phyloP scores from a whole-genome alignment of 345 rosid species.

The Reutealis trisperma region DNA sequence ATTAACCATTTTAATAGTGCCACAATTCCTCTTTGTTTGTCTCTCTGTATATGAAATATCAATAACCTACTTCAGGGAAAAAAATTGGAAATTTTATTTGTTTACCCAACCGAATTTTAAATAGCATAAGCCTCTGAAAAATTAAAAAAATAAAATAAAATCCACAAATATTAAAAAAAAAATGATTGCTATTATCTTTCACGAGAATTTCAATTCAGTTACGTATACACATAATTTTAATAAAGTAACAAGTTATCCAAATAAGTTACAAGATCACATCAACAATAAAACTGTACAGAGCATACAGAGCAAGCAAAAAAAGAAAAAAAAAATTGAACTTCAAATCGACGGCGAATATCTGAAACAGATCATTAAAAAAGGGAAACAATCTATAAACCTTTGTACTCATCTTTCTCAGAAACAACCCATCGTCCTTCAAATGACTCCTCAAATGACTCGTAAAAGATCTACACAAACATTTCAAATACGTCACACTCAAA shows the following conservation, averaged over 20 bases:
- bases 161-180: too few relatives aligned
- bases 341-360: not conserved
- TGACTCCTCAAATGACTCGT: constrained; percentile 71
- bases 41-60: too few relatives aligned
- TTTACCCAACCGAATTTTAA: too few relatives aligned
- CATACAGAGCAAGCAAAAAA: not conserved
- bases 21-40: too few relatives aligned
- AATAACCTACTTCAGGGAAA: too few relatives aligned
- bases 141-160: too few relatives aligned
- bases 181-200: not conserved
- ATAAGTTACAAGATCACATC: not conserved
- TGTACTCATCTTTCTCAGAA: constrained; percentile 64
- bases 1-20: too few relatives aligned
- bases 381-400: constrained; percentile 36
- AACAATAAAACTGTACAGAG: not conserved
- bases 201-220: not conserved
- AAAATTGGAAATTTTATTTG: too few relatives aligned
- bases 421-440: constrained; percentile 79
- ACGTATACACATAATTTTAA: not conserved
- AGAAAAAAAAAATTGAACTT: not conserved
- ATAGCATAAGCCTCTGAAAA: too few relatives aligned
- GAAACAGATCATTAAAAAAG: not conserved
- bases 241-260: not conserved
- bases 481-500: not conserved
- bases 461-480: constrained; percentile 46